These are phyloP conservation scores for Chrysopogon serrulatus DNA, from an alignment of 176 grass and related monocot genomes.

Conservation along the genomic window DNA sequence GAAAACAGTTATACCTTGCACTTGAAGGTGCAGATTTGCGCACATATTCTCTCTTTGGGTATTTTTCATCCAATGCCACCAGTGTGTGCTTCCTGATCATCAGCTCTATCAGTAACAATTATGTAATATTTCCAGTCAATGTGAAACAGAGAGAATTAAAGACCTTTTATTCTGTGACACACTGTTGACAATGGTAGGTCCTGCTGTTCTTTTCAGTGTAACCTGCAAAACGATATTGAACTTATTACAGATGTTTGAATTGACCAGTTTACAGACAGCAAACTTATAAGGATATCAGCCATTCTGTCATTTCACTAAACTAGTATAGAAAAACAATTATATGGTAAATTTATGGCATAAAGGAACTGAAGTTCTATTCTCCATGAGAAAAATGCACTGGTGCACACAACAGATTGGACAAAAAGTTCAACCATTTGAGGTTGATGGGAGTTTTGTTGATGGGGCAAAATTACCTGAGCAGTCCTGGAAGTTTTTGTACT, in stretches of 20 bases:
- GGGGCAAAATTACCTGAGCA: constrained; percentile 32
- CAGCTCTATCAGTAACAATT: constrained; percentile 28
- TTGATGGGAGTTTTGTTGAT: neutral
- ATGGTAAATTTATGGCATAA: neutral
- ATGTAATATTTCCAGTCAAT: neutral
- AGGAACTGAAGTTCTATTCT: neutral
- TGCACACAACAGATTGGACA: neutral
- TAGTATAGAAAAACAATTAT: neutral
- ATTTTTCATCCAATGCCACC: constrained; percentile 1
- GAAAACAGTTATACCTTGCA: constrained; percentile 29
- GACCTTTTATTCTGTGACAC: constrained; percentile 44
- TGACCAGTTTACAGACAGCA: neutral
- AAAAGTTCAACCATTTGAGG: neutral
- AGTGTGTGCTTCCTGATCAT: constrained; percentile 43
- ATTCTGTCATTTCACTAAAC: neutral
- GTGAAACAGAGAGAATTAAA: neutral
- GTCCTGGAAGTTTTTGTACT: neutral
- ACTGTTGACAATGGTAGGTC: neutral
- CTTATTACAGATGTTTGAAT: neutral
- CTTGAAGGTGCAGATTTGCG: constrained; percentile 19
- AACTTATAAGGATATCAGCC: neutral
- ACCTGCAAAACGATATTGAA: constrained; percentile 25
- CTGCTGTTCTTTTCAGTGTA: constrained; percentile 2
- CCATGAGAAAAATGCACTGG: neutral
- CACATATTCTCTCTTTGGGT: neutral